phyloP scores from a whole-genome alignment of 1,284 basidiomycete species.

The Fomitiporia mediterranea region DNA sequence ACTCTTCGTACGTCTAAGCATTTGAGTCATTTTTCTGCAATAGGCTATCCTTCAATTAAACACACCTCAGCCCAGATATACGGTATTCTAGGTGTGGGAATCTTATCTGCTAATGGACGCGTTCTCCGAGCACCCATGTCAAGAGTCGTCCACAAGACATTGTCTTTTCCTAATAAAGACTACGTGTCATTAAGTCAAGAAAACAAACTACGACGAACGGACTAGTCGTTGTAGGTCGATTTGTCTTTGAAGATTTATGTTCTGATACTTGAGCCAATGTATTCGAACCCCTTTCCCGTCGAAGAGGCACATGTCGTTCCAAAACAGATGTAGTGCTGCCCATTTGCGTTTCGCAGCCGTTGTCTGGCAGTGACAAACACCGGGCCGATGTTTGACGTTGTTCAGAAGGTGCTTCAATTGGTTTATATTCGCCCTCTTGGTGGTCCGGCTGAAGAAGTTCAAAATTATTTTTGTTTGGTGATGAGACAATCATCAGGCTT shows the following conservation, averaged over 20 bases:
- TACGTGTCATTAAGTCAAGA: not conserved
- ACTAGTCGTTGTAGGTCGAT: too few species aligned
- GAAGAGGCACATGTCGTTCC: too few species aligned
- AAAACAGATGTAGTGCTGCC: too few species aligned
- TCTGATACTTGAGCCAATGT: too few species aligned
- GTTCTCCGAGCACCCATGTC: not conserved
- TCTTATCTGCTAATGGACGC: not conserved
- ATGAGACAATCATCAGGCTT: too few species aligned
- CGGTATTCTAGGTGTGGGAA: not conserved
- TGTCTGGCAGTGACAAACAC: too few species aligned
- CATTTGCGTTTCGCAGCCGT: too few species aligned
- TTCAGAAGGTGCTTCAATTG: not conserved
- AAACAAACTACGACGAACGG: not conserved
- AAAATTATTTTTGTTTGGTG: too few species aligned
- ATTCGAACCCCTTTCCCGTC: too few species aligned
- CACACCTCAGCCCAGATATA: constrained; percentile 8
- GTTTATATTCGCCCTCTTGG: not conserved
- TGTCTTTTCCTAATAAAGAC: not conserved
- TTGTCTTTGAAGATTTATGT: too few species aligned
- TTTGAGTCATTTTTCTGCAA: not conserved
- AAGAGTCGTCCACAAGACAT: not conserved
- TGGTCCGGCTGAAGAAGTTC: not conserved
- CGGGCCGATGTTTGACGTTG: too few species aligned
- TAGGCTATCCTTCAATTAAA: not conserved
- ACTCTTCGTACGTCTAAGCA: constrained; percentile 1